Percentiles rank a stretch among this genome's conserved stretches.
phyloP scores from a whole-genome alignment of 495 filamentous ascomycete species.

The Trichoderma virens region DNA sequence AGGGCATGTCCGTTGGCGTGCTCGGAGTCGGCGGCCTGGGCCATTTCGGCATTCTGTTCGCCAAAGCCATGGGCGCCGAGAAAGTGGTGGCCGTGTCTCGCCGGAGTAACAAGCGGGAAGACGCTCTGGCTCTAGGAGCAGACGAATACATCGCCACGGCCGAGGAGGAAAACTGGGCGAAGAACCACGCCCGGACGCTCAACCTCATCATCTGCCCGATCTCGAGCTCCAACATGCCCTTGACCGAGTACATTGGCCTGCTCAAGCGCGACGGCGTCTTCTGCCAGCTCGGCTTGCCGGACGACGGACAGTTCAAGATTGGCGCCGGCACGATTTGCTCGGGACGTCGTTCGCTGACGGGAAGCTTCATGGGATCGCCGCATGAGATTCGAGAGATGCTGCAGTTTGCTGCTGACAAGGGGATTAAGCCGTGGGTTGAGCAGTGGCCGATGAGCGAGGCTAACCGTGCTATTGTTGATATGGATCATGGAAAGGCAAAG shows the following conservation, averaged over 20 bases:
- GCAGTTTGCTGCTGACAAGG: constrained; percentile 72
- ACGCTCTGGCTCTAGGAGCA: constrained; percentile 60
- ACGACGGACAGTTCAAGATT: constrained; percentile 65
- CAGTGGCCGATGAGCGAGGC: constrained; percentile 66
- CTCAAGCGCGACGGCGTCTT: constrained; percentile 79
- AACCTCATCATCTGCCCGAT: constrained; percentile 54
- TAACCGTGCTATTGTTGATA: constrained; percentile 59
- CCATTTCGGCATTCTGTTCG: constrained; percentile 64
- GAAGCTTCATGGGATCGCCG: constrained; percentile 73
- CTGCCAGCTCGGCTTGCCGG: constrained; percentile 75
- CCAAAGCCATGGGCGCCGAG: constrained; percentile 64
- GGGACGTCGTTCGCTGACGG: constrained; percentile 64
- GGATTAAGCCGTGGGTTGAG: constrained; percentile 75
- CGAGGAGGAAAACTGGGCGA: constrained; percentile 58
- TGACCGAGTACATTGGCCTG: constrained; percentile 65
- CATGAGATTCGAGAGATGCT: constrained; percentile 79
- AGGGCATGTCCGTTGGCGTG: constrained; percentile 74
- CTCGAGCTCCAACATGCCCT: constrained; percentile 55
- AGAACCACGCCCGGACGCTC: constrained; percentile 43
- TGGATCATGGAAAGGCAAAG: constrained; percentile 61
- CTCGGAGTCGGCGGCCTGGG: constrained; percentile 66
- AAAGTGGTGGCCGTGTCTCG: constrained; percentile 62
- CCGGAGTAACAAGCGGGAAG: constrained; percentile 58
- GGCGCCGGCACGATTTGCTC: constrained; percentile 66
- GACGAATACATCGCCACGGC: constrained; percentile 63